Evolutionary conservation across 2,329 filamentous ascomycete genomes (phyloP).

Genomic region (Dothiorella sarmentorum): DNA sequence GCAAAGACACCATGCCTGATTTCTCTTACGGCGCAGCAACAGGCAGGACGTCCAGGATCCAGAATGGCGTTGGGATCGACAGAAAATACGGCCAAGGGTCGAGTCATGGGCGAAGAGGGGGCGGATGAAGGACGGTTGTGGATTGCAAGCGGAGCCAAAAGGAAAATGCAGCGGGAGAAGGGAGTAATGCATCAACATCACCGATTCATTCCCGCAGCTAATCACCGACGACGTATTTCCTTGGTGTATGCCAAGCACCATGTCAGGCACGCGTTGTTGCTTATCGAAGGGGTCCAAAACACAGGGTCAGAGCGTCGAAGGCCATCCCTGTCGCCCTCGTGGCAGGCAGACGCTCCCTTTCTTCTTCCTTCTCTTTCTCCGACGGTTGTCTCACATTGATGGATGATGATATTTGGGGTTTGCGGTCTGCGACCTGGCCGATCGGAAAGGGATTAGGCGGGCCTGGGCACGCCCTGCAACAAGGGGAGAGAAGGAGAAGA

Average conservation of each 20-base stretch:
- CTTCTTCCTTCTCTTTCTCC: background rate
- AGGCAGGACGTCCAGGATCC: background rate
- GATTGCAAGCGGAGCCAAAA: background rate
- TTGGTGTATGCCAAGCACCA: too few relatives aligned
- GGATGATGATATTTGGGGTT: background rate
- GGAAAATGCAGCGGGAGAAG: background rate
- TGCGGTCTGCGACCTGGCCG: too few relatives aligned
- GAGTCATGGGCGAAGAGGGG: background rate
- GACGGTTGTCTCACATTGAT: background rate
- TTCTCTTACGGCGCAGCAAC: background rate
- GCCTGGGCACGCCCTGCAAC: too few relatives aligned
- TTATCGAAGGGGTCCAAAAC: background rate
- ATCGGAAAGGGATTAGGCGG: too few relatives aligned
- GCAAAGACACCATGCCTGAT: background rate
- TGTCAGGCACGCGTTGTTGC: too few relatives aligned
- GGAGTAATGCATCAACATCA: background rate
- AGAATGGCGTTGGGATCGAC: background rate
- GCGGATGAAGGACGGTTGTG: background rate
- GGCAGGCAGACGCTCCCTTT: background rate
- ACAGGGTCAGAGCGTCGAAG: background rate
- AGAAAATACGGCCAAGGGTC: background rate
- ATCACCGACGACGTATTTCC: background rate
- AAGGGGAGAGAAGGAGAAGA: background rate
- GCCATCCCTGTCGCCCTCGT: constrained; percentile 1
- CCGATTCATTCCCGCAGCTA: background rate